Conservation (phyloP, 106 monocot genomes). For the Platanthera guangdongensis region DNA sequence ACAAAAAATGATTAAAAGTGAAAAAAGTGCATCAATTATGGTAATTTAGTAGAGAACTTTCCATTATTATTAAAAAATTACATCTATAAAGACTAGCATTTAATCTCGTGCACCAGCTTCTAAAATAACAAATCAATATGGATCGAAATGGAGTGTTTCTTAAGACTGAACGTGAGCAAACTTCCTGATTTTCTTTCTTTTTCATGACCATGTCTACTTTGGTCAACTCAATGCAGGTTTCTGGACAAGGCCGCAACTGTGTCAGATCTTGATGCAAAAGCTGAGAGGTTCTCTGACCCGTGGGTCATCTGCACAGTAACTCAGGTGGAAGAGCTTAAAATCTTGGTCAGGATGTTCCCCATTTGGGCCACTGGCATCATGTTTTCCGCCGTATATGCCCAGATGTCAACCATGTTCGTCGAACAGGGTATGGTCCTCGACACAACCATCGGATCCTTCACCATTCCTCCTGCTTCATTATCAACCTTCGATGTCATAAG, state of each 20-base stretch:
- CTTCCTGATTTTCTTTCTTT: background rate
- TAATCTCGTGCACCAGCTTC: too few relatives aligned
- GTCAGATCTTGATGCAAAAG: constrained; percentile 15
- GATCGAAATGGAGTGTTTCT: too few relatives aligned
- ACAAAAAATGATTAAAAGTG: too few relatives aligned
- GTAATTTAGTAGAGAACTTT: too few relatives aligned
- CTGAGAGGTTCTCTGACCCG: constrained; percentile 24
- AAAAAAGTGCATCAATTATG: too few relatives aligned
- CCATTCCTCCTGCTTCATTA: constrained; percentile 59
- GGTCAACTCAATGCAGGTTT: constrained; percentile 16
- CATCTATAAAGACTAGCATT: too few relatives aligned
- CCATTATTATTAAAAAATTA: too few relatives aligned
- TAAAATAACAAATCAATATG: too few relatives aligned
- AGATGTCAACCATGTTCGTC: constrained; percentile 52
- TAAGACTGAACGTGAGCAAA: too few relatives aligned
- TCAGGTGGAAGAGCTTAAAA: constrained; percentile 69
- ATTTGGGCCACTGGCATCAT: constrained; percentile 49
- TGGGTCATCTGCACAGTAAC: constrained; percentile 66
- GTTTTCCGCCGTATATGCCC: constrained; percentile 46
- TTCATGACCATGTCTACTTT: background rate
- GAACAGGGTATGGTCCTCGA: constrained; percentile 70
- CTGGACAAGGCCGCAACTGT: constrained; percentile 54
- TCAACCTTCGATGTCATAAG: constrained; percentile 48
- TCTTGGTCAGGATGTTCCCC: constrained; percentile 56
- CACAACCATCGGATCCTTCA: constrained; percentile 28